phyloP scores from a whole-genome alignment of 345 rosid species.

The Eucalyptus pauciflora region DNA sequence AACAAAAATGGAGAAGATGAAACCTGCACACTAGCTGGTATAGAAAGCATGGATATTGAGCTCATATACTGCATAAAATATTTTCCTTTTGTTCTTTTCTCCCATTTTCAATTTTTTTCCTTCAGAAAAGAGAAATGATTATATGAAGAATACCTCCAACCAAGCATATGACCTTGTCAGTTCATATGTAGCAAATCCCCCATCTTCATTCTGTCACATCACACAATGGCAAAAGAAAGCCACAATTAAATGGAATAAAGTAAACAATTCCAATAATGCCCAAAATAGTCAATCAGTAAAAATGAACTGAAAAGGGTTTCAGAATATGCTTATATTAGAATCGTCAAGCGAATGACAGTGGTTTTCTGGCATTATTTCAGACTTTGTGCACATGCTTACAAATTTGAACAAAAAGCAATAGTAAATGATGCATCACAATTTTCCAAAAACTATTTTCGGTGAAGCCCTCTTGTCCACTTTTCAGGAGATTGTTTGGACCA shows the following conservation, averaged over 20 bases:
- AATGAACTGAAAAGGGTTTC: background rate
- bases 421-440: background rate
- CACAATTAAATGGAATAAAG: background rate
- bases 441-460: background rate
- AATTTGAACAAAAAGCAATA: background rate
- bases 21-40: background rate
- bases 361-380: background rate
- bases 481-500: background rate
- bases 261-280: background rate
- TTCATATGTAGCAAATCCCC: slow-evolving; percentile 87
- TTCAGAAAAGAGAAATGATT: background rate
- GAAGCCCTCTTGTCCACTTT: background rate
- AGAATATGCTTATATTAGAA: background rate
- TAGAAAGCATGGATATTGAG: background rate
- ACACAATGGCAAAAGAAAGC: background rate
- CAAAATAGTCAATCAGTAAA: background rate
- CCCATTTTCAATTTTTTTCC: background rate
- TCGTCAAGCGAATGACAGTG: background rate
- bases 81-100: background rate
- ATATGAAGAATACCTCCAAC: slow-evolving; percentile 58
- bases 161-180: slow-evolving; percentile 82
- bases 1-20: background rate
- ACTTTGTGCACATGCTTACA: background rate
- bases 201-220: slow-evolving; percentile 55
- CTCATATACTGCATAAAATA: background rate